Percentiles rank a stretch among this genome's conserved stretches.
phyloP scores from a whole-genome alignment of 768 basidiomycete genomes.

The Pleurotus cornucopiae region DNA sequence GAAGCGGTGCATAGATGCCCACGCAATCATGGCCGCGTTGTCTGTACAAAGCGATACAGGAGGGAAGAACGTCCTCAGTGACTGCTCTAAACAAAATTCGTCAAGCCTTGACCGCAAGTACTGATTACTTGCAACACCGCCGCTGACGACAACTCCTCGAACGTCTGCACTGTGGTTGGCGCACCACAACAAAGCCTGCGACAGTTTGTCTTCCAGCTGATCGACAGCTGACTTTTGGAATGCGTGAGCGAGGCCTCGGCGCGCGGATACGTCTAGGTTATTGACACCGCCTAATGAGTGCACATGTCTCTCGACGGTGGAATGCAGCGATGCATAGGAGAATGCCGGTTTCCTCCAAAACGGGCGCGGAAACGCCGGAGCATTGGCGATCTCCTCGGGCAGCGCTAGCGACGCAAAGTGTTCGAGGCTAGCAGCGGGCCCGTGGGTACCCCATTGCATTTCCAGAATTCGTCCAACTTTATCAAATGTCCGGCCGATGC shows the following conservation, averaged over 20 bases:
- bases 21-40: conserved; percentile 96
- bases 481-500: conserved; percentile 80
- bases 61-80: conserved; percentile 62
- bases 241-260: conserved; percentile 52
- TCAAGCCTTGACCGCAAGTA: conserved; percentile 38
- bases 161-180: conserved; percentile 36
- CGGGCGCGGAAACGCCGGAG: conserved; percentile 41
- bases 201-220: conserved; percentile 75
- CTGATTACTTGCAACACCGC: conserved; percentile 88
- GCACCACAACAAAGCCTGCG: conserved; percentile 47
- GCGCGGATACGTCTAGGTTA: conserved; percentile 32
- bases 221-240: conserved; percentile 71
- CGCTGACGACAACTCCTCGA: conserved; percentile 73
- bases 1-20: conserved; percentile 85
- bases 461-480: conserved; percentile 71
- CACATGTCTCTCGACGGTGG: conserved; percentile 60
- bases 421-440: conserved; percentile 82
- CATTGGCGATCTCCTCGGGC: conserved; percentile 20
- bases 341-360: conserved; percentile 58
- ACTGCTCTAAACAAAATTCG: conserved; percentile 8
- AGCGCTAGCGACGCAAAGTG: conserved; percentile 47
- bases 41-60: conserved; percentile 83
- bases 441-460: conserved; percentile 58
- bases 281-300: conserved; percentile 35
- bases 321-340: conserved; percentile 78